phyloP scores from a whole-genome alignment of 2,329 filamentous ascomycete species.

The Lasiodiplodia sp. region DNA sequence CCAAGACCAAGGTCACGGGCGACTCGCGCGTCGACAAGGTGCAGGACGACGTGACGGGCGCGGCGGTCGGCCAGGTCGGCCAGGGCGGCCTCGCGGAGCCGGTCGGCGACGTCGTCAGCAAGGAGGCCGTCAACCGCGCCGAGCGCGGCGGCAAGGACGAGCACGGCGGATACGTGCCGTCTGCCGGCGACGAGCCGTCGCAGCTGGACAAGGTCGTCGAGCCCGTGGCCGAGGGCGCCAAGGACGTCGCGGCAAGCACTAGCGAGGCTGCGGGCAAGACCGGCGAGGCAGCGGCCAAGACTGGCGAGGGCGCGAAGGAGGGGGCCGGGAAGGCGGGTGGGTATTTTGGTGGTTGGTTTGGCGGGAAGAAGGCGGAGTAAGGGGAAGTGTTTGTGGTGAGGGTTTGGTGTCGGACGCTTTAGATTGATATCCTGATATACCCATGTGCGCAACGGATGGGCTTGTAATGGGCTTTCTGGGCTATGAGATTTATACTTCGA shows the following conservation, averaged over 20 bases:
- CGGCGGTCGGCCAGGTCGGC: conserved; percentile 69
- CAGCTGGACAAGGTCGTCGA: background rate
- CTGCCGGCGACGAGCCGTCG: background rate
- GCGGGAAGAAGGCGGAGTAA: background rate
- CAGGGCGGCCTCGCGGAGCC: conserved; percentile 72
- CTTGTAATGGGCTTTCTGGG: background rate
- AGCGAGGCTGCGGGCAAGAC: background rate
- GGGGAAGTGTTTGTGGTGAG: background rate
- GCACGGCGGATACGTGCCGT: conserved; percentile 48
- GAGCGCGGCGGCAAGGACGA: conserved; percentile 72
- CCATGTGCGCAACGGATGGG: background rate
- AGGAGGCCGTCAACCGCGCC: conserved; percentile 70
- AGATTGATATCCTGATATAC: conserved; percentile 12
- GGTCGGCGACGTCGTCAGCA: conserved; percentile 67
- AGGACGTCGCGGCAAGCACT: background rate
- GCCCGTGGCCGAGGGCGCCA: background rate
- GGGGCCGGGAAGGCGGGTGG: background rate
- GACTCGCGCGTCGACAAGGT: conserved; percentile 71
- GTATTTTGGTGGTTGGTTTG: conserved; percentile 12
- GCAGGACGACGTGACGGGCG: conserved; percentile 71
- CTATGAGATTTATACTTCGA: background rate
- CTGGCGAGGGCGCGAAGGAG: background rate
- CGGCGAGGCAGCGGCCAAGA: background rate
- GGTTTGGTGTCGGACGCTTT: background rate
- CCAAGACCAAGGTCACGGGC: conserved; percentile 74